phyloP scores from a whole-genome alignment of 495 filamentous ascomycete genomes.

The Neurospora sp. region DNA sequence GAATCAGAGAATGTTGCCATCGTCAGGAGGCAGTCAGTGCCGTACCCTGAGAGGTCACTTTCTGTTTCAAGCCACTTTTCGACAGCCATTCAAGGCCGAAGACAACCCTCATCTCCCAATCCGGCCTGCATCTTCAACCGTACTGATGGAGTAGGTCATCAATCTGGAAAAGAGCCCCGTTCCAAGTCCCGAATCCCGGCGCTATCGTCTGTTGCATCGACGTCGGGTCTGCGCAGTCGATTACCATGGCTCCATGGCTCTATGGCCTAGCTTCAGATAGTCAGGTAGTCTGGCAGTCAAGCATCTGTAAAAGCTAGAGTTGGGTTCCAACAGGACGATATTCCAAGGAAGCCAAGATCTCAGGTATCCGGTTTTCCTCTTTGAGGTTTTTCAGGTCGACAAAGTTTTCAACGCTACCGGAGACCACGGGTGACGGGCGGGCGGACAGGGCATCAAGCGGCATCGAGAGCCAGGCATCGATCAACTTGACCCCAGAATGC shows the following conservation, averaged over 20 bases:
- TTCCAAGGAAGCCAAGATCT: not conserved
- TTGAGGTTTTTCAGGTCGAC: not conserved
- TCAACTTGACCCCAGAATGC: not conserved
- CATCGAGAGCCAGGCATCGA: not conserved
- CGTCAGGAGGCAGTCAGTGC: conserved; percentile 3
- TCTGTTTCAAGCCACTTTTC: not conserved
- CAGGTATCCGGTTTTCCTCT: not conserved
- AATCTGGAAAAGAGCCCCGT: not conserved
- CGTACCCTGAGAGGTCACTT: not conserved
- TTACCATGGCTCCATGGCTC: not conserved
- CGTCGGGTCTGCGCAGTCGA: not conserved
- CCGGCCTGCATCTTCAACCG: not conserved
- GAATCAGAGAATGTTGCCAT: conserved; percentile 8
- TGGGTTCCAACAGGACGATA: not conserved
- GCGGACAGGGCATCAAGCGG: not conserved
- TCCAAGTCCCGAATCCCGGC: not conserved
- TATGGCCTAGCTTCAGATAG: not conserved
- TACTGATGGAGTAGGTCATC: not conserved
- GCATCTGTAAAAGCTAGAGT: not conserved
- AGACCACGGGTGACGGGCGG: not conserved
- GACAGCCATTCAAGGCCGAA: not conserved
- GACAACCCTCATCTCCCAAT: not conserved
- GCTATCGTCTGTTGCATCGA: not conserved
- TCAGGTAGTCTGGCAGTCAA: not conserved
- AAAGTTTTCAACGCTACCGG: not conserved